Percentiles rank a stretch among this genome's conserved stretches.
Conservation (phyloP, 2,329 filamentous ascomycete species). For the Calonectria hongkongensis region DNA sequence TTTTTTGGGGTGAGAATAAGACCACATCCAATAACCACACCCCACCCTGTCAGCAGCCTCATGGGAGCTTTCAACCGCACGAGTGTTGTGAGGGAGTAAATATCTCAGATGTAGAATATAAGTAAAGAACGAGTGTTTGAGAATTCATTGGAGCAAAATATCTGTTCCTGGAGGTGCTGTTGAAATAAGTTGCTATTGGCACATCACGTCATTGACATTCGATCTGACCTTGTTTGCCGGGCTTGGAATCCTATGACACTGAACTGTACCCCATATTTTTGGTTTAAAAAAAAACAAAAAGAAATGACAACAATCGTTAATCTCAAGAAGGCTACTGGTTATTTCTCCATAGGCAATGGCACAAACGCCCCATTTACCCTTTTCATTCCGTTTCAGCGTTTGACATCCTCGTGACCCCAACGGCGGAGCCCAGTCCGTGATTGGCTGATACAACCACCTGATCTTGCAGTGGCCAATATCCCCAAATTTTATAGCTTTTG, state of each 20-base stretch:
- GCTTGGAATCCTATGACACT: slow-evolving; percentile 2
- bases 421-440: slow-evolving; percentile 46
- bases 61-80: neutral
- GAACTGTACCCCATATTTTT: slow-evolving; percentile 1
- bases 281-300: neutral
- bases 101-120: neutral
- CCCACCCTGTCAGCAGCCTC: slow-evolving; percentile 6
- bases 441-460: slow-evolving; percentile 45
- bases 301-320: slow-evolving; percentile 26
- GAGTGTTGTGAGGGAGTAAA: neutral
- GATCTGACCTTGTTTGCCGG: neutral
- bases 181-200: neutral
- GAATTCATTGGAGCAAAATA: neutral
- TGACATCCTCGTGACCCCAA: slow-evolving; percentile 51
- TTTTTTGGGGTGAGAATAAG: neutral
- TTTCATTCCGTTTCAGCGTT: slow-evolving; percentile 35
- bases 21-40: neutral
- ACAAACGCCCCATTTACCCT: slow-evolving; percentile 17
- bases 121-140: too few species aligned
- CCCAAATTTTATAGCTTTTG: slow-evolving; percentile 26
- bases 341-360: slow-evolving; percentile 12
- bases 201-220: slow-evolving; percentile 26
- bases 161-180: slow-evolving; percentile 3
- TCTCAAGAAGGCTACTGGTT: slow-evolving; percentile 33
- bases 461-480: slow-evolving; percentile 25